Base-by-base conservation (phyloP, 2,329 filamentous ascomycete species). In the Ilyonectria destructans region DNA sequence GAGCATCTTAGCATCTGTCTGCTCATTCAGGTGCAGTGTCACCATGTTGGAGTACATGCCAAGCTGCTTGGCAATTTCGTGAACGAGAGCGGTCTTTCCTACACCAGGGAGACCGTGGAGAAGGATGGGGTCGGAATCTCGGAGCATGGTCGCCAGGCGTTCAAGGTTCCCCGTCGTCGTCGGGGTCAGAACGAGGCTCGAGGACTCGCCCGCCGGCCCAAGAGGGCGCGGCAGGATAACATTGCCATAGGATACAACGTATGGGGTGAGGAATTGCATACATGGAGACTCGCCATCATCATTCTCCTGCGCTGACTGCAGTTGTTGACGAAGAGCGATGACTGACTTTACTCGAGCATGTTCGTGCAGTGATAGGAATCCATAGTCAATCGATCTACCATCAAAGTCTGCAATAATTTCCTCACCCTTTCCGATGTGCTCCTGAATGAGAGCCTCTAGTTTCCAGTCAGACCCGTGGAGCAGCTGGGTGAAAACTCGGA, bases 1-100 rank as follows among this genome's bases (percentile, higher is more conserved):
- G 46, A 99, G 89, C 84, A 97, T 93, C 81, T 99, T 99, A 0
- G 96, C 95, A 81, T 99, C 96, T 2, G 95, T 98, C 81, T 99
- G 97, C 81, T 98, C 96, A 78, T 99, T 99, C 37, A 99, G 85
- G 81, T 99, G 96, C 33, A 99, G 86, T 4, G 96, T 98, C 59
- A 99, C 92, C 90, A 99, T 95, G 67, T 89, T 90, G 6, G 91
- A 88, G 23, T 93, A 89, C 81, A 94, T 94, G 69, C 93, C 93
- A 62, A 98, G 88, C 73, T 92, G 89, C 75, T 89, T 89, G 26
- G 96, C 95, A 68, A 96, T 88, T 78, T 98, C 92, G 71, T 94
- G 92, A 15, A 97, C 89, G 21, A 97, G 82, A 0, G 93, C 91
- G 0, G 96, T 98, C 84, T 99, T 99, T 58, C 96, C 96, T 35